Conservation (phyloP, 1,139 yeast genomes). For the Candida labiduridarum region DNA sequence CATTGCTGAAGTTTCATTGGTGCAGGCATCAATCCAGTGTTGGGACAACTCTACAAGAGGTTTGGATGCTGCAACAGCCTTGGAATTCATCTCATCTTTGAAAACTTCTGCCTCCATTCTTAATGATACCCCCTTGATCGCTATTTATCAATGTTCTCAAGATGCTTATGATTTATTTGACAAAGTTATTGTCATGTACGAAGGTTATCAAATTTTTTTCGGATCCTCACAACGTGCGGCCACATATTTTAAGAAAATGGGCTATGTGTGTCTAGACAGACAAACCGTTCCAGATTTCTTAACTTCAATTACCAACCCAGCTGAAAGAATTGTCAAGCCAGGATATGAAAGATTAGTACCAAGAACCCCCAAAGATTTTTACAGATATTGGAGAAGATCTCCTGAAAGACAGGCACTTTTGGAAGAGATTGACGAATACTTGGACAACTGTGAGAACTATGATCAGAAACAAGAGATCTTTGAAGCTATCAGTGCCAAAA, state of each 20-base stretch:
- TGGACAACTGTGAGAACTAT: conserved; percentile 17
- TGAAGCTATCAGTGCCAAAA: conserved; percentile 58
- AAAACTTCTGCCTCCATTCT: conserved; percentile 63
- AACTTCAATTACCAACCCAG: conserved; percentile 73
- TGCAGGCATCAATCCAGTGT: conserved; percentile 47
- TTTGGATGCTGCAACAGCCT: conserved; percentile 61
- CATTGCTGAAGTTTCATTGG: conserved; percentile 44
- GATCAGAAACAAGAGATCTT: conserved; percentile 23
- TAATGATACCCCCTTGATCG: conserved; percentile 66
- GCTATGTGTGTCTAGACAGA: conserved; percentile 64
- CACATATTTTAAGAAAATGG: conserved; percentile 47
- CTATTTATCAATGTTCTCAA: conserved; percentile 61
- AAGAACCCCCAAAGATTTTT: conserved; percentile 25
- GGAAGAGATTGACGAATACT: conserved; percentile 21
- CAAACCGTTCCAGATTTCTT: conserved; percentile 61
- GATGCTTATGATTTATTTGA: conserved; percentile 59
- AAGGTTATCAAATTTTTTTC: conserved; percentile 40
- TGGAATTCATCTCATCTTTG: conserved; percentile 72
- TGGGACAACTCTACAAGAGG: conserved; percentile 70
- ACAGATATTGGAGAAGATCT: conserved; percentile 27
- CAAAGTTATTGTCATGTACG: conserved; percentile 67
- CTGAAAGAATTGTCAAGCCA: conserved; percentile 55
- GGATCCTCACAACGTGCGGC: conserved; percentile 59
- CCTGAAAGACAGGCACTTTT: conserved; percentile 20
- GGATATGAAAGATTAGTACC: conserved; percentile 45